Evolutionary conservation across 2,329 filamentous ascomycete species (phyloP).

Genomic region (Talaromyces sp.): DNA sequence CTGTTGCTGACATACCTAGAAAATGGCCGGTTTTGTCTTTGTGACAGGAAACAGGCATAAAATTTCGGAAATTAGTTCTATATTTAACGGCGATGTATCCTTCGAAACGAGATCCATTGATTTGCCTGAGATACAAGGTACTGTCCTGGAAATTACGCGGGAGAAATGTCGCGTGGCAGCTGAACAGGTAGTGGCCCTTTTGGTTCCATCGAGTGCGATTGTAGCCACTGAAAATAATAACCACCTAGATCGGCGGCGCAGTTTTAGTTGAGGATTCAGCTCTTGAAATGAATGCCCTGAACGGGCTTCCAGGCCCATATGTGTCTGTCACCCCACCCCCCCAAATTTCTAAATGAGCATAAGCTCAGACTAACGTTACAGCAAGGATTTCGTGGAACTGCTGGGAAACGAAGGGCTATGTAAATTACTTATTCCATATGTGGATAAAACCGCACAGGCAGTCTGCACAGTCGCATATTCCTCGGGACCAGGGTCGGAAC

Average conservation of each 20-base stretch:
- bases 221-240: background rate
- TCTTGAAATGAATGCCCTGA: slow-evolving; percentile 8
- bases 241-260: background rate
- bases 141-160: background rate
- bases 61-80: background rate
- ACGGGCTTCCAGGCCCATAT: background rate
- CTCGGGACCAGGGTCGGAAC: background rate
- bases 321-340: background rate
- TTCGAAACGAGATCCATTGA: background rate
- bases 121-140: background rate
- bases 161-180: background rate
- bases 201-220: background rate
- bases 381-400: background rate
- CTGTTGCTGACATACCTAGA: background rate
- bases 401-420: background rate
- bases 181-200: background rate
- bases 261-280: slow-evolving; percentile 13
- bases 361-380: background rate
- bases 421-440: background rate
- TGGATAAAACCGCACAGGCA: background rate
- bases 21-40: background rate
- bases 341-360: background rate
- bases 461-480: background rate
- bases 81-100: background rate
- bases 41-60: background rate